A percentile compares a stretch with the other conserved stretches of the same genome.
Evolutionary conservation across 371 early-diverging fungal species (phyloP).

Genomic region (Massospora cicadina): DNA sequence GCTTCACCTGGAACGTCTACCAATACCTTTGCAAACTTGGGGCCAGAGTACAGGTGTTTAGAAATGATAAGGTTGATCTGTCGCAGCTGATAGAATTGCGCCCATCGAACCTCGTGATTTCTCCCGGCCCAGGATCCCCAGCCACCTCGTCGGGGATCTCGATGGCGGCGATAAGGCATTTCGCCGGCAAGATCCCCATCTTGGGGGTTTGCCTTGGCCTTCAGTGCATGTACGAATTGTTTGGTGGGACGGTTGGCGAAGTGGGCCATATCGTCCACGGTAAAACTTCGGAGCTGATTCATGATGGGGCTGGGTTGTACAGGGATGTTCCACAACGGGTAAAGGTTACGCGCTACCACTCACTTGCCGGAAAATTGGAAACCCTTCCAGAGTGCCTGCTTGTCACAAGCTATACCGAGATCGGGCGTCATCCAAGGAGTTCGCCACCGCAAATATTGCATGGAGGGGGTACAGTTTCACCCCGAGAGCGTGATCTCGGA

Average conservation of each 20-base stretch:
- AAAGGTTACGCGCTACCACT: constrained; percentile 85
- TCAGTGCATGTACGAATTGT: constrained; percentile 89
- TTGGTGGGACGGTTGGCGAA: constrained; percentile 74
- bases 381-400: constrained; percentile 70
- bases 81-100: constrained; percentile 54
- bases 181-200: constrained; percentile 85
- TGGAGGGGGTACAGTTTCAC: constrained; percentile 95
- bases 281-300: constrained; percentile 68
- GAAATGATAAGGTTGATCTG: constrained; percentile 84
- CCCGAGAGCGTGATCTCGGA: constrained; percentile 90
- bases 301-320: constrained; percentile 80
- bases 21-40: constrained; percentile 80
- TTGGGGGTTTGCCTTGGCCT: constrained; percentile 94
- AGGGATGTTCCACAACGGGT: constrained; percentile 63
- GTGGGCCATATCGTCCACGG: constrained; percentile 92
- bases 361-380: constrained; percentile 66
- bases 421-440: constrained; percentile 86
- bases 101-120: constrained; percentile 85
- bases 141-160: constrained; percentile 78
- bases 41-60: constrained; percentile 73
- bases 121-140: constrained; percentile 93
- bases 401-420: constrained; percentile 68
- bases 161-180: constrained; percentile 56
- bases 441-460: constrained; percentile 65
- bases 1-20: constrained; percentile 94